Conservation (phyloP, 805 yeast genomes). For the Sugiyamaella valdiviana region DNA sequence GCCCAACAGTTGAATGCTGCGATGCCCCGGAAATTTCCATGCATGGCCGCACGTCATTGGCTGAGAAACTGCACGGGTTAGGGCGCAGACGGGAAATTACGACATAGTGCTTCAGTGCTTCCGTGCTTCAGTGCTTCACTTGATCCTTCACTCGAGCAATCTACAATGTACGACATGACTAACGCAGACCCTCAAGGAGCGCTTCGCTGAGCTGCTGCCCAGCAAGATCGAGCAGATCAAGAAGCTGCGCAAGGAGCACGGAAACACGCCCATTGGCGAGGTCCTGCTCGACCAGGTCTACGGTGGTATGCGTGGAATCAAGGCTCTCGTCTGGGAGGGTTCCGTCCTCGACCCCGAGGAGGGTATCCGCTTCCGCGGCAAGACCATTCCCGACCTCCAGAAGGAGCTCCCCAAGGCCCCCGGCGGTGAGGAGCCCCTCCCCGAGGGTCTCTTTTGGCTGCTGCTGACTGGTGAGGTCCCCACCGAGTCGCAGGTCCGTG, state of each 20-base stretch:
- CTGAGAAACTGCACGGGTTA: background rate
- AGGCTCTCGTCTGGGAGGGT: slow-evolving; percentile 84
- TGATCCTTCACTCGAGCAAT: background rate
- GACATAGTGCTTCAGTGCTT: background rate
- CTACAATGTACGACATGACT: background rate
- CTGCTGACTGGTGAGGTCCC: slow-evolving; percentile 80
- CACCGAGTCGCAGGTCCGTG: slow-evolving; percentile 60
- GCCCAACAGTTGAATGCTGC: background rate
- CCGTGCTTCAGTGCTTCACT: background rate
- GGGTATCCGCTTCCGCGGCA: slow-evolving; percentile 82
- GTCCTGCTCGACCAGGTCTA: slow-evolving; percentile 72
- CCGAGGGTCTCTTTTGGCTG: slow-evolving; percentile 81
- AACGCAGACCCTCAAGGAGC: slow-evolving; percentile 66
- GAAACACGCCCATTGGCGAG: slow-evolving; percentile 69
- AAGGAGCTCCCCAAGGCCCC: slow-evolving; percentile 68
- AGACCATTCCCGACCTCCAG: slow-evolving; percentile 74
- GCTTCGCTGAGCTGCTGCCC: slow-evolving; percentile 89
- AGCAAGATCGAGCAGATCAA: slow-evolving; percentile 87
- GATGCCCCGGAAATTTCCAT: background rate
- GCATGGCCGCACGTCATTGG: background rate
- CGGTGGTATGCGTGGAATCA: slow-evolving; percentile 89
- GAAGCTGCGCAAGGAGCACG: slow-evolving; percentile 82
- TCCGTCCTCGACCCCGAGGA: slow-evolving; percentile 78
- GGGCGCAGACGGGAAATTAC: background rate
- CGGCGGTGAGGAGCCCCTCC: slow-evolving; percentile 59